Evolutionary conservation across 1,284 basidiomycete species (phyloP), one percentile per base, ranked within the genome.

Genomic region (Mycena sp.): DNA sequence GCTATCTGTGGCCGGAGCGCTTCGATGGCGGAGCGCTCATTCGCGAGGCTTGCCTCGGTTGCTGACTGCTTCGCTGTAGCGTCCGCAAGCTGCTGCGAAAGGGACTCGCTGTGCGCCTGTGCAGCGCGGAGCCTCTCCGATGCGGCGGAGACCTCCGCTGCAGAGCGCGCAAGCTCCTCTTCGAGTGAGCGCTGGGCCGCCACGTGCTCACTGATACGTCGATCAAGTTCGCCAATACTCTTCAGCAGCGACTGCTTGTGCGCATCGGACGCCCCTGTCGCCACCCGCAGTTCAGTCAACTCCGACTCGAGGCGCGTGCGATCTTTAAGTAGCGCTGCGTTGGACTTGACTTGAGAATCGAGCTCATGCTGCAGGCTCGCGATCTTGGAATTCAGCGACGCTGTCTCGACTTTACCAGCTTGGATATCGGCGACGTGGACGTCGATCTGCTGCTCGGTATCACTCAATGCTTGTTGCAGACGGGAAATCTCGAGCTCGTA

Each of bases 1-100:
- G 41, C 49, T n/a, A 67, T 57, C 59, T 67, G 65, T 14, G 64
- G 61, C 30, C 26, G 45, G 19, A 67, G 51, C 2, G 60, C 57
- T 21, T 63, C 58, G 1, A 53, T 54, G 3, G 53, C 37, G 1
- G 48, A 35, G 16, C 49, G 61, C 25, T 50, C 52, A 14, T 43
- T 53, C 2, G 44, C 43, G 0, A 68, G 40, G 6, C 38, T 30
- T 14, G 32, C 41, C 32, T 64, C 61, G n/a, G 57, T 54, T 17
- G 43, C 37, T 6, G 41, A 26, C 44, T 56, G 35, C n/a, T 52
- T 50, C 1, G n/a, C 37, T 2, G 32, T 40, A 16, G 23, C 23
- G 26, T 60, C 57, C 16, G 40, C 46, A 19, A 58, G n/a, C 17
- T 28, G 38, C 14, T 35, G 17, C 1, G 10, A 19, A 19, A 66